phyloP scores from a whole-genome alignment of 768 basidiomycete species.

The Mycena vitilis region DNA sequence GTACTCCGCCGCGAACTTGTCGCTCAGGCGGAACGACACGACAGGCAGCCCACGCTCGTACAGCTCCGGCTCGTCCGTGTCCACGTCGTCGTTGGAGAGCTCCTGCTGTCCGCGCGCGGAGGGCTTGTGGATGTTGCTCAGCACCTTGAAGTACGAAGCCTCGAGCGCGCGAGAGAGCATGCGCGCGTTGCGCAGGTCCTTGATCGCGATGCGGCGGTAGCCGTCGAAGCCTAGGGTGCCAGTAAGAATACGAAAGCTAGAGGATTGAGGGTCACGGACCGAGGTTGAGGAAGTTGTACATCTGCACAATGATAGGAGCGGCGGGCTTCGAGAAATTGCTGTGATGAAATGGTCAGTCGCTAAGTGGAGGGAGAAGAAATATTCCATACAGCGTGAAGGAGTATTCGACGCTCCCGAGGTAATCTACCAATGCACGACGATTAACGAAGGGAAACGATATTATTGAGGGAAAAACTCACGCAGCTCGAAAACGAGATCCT shows the following conservation, averaged over 20 bases:
- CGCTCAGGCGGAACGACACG: conserved; percentile 68
- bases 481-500: conserved; percentile 74
- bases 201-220: conserved; percentile 54
- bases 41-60: conserved; percentile 70
- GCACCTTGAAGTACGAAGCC: conserved; percentile 60
- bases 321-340: conserved; percentile 71
- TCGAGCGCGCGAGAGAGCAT: conserved; percentile 69
- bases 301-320: conserved; percentile 64
- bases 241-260: neutral
- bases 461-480: conserved; percentile 49
- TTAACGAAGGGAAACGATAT: conserved; percentile 14
- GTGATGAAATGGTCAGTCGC: neutral
- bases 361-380: neutral
- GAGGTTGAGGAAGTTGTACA: conserved; percentile 71
- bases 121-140: conserved; percentile 63
- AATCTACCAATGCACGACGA: conserved; percentile 47
- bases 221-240: conserved; percentile 59
- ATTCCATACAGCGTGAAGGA: conserved; percentile 61
- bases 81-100: conserved; percentile 39
- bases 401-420: conserved; percentile 70
- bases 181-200: conserved; percentile 67
- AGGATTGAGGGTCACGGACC: conserved; percentile 3
- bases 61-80: conserved; percentile 54
- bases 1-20: conserved; percentile 62
- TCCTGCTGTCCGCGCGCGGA: conserved; percentile 38